These are phyloP conservation scores for Metschnikowia colocasiae DNA, from an alignment of 805 yeast species.

Conservation along the genomic window DNA sequence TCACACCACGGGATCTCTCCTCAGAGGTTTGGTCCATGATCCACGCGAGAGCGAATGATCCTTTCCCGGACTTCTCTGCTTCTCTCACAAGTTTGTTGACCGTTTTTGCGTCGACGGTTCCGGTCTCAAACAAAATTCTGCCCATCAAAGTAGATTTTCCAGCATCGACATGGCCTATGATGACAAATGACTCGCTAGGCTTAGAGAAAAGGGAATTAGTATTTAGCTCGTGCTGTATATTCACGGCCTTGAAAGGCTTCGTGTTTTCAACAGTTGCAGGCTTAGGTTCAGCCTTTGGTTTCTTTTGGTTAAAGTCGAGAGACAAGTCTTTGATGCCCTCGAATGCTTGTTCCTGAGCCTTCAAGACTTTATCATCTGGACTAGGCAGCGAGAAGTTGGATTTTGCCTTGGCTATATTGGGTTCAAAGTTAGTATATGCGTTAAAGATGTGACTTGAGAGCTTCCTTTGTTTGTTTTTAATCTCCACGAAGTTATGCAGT, in stretches of 20 bases:
- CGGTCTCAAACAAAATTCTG: slow-evolving; percentile 60
- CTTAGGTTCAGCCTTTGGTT: slow-evolving; percentile 8
- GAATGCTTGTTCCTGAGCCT: slow-evolving; percentile 53
- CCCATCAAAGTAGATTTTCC: slow-evolving; percentile 84
- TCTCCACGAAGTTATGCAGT: background rate
- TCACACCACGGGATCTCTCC: slow-evolving; percentile 73
- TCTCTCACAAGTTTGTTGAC: slow-evolving; percentile 62
- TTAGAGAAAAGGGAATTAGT: slow-evolving; percentile 34
- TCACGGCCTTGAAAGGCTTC: slow-evolving; percentile 43
- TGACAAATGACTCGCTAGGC: slow-evolving; percentile 67
- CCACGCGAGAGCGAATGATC: slow-evolving; percentile 83
- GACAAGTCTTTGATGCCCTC: slow-evolving; percentile 30
- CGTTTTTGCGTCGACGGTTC: slow-evolving; percentile 62
- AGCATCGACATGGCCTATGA: slow-evolving; percentile 83
- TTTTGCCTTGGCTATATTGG: slow-evolving; percentile 40
- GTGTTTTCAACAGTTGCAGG: slow-evolving; percentile 23
- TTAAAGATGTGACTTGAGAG: slow-evolving; percentile 19
- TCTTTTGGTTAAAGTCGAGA: slow-evolving; percentile 16
- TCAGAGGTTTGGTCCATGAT: slow-evolving; percentile 77
- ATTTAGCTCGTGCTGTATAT: slow-evolving; percentile 38
- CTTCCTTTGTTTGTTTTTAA: slow-evolving; percentile 9
- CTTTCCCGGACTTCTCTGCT: slow-evolving; percentile 64
- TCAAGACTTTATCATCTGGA: slow-evolving; percentile 72
- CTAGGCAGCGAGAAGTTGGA: slow-evolving; percentile 64
- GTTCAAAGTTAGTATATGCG: slow-evolving; percentile 41